Evolutionary conservation across 345 rosid species (phyloP), one percentile per base, ranked within the genome.

Genomic region (Rhodomyrtus tomentosa): DNA sequence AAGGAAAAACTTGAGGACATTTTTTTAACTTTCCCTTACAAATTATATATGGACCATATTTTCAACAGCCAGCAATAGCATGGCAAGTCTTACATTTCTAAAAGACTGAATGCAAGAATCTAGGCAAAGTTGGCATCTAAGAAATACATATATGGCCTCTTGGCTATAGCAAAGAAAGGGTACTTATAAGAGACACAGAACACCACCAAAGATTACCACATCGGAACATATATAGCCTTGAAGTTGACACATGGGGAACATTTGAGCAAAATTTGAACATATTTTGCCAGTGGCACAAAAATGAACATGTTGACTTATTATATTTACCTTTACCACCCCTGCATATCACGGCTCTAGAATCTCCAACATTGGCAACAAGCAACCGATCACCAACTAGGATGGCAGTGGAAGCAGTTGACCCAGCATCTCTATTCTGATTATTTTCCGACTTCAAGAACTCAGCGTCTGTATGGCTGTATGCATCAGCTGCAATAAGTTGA

Each of bases 371-470:
- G 73, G 73, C 73, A 59, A 59, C 73, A 59, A 59, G 73, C 73
- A 59, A 59, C 73, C 73, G 40, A 29, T 59, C 40, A 59, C 73
- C 73, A 29, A 48, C 96, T 10, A 97, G 93, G 85, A 98, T 89
- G 82, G 99, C 99, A 21, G 99, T 97, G 76, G 99, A 97, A 51
- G 99, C 99, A 59, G 99, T 98, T 81, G 99, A 98, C 87, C 99
- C 99, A 88, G 99, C 99, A 94, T 98, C 99, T 83, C 99, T 87
- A 82, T 94, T 93, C 93, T 95, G 99, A 87, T 87, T 94, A 86
- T 94, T 93, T 89, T 98, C 99, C 38, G 96, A 95, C 85, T 95
- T 95, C 85, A 98, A 91, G 88, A 95, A 93, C 90, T 98, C 99
- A 0, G 96, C 87, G 91, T 98, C 99, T 80, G 99, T 96, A 84